Evolutionary conservation across 2,329 filamentous ascomycete genomes (phyloP).

Genomic region (Xylariaceae sp.): DNA sequence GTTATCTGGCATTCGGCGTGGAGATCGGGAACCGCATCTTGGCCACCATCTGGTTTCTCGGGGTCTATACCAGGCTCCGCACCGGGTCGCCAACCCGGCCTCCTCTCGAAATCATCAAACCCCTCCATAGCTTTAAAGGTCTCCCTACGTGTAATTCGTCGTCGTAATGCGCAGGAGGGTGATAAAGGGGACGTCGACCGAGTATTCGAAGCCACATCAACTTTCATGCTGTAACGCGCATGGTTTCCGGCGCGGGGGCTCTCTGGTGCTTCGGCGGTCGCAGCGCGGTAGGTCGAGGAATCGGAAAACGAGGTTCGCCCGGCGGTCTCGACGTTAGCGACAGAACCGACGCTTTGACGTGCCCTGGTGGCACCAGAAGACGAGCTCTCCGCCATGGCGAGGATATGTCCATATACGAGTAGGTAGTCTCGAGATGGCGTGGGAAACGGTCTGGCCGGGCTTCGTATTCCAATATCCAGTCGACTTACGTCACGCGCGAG

Average conservation of each 20-base stretch:
- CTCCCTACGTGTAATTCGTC: slow-evolving; percentile 37
- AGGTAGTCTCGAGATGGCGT: neutral
- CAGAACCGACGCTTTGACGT: slow-evolving; percentile 23
- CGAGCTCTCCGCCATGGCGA: slow-evolving; percentile 18
- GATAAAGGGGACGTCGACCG: slow-evolving; percentile 14
- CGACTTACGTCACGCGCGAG: neutral
- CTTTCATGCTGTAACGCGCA: slow-evolving; percentile 24
- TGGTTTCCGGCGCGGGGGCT: slow-evolving; percentile 9
- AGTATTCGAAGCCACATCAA: slow-evolving; percentile 19
- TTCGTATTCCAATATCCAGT: neutral
- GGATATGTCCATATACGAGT: too few relatives aligned
- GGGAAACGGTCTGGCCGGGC: neutral
- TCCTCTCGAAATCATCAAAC: slow-evolving; percentile 37
- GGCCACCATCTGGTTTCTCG: slow-evolving; percentile 57
- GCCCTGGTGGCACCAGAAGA: slow-evolving; percentile 21
- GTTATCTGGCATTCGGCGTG: slow-evolving; percentile 69
- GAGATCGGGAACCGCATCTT: slow-evolving; percentile 39
- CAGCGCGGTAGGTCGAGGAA: slow-evolving; percentile 12
- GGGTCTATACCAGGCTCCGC: slow-evolving; percentile 69
- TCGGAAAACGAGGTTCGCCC: slow-evolving; percentile 6
- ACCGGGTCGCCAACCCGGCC: slow-evolving; percentile 52
- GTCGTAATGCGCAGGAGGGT: slow-evolving; percentile 29
- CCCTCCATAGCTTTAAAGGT: slow-evolving; percentile 46
- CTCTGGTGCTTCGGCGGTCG: slow-evolving; percentile 7
- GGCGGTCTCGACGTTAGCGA: slow-evolving; percentile 13